Percentiles rank a stretch among this genome's conserved stretches.
These are phyloP conservation scores for Lactarius hatsudake DNA, from an alignment of 768 basidiomycete genomes.

Conservation along the genomic window DNA sequence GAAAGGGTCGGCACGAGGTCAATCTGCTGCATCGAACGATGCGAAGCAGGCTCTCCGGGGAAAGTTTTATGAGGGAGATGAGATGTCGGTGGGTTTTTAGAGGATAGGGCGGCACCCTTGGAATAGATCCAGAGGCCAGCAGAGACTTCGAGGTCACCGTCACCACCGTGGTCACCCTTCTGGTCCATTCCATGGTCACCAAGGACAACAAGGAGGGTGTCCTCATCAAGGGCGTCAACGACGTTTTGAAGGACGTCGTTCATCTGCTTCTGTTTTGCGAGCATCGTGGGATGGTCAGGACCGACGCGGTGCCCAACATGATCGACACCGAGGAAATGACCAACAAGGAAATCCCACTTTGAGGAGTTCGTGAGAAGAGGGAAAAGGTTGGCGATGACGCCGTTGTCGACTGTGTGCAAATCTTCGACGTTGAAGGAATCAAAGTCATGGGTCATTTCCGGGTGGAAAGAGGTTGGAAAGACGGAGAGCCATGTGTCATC, in stretches of 20 bases:
- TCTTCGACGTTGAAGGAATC: conserved; percentile 99
- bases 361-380: conserved; percentile 58
- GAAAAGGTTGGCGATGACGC: conserved; percentile 80
- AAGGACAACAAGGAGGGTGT: conserved; percentile 86
- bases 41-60: conserved; percentile 51
- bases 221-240: conserved; percentile 72
- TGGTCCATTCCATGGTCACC: conserved; percentile 98
- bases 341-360: conserved; percentile 85
- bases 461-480: conserved; percentile 72
- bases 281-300: conserved; percentile 84
- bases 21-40: conserved; percentile 84
- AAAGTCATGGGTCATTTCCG: conserved; percentile 76
- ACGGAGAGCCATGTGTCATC: conserved; percentile 96
- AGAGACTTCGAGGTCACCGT: conserved; percentile 79
- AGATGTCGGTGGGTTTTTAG: conserved; percentile 35
- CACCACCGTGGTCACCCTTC: conserved; percentile 94
- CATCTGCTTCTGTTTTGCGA: conserved; percentile 84
- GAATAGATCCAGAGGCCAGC: conserved; percentile 91
- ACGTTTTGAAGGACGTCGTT: conserved; percentile 70
- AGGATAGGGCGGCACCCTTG: conserved; percentile 57
- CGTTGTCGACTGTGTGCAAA: conserved; percentile 90
- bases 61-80: conserved; percentile 56
- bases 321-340: conserved; percentile 93
- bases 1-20: conserved; percentile 88
- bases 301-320: conserved; percentile 95